Percentiles rank a stretch among this genome's conserved stretches.
These are phyloP conservation scores for Fusarium nelsonii DNA, from an alignment of 2,329 filamentous ascomycete genomes.

Conservation along the genomic window DNA sequence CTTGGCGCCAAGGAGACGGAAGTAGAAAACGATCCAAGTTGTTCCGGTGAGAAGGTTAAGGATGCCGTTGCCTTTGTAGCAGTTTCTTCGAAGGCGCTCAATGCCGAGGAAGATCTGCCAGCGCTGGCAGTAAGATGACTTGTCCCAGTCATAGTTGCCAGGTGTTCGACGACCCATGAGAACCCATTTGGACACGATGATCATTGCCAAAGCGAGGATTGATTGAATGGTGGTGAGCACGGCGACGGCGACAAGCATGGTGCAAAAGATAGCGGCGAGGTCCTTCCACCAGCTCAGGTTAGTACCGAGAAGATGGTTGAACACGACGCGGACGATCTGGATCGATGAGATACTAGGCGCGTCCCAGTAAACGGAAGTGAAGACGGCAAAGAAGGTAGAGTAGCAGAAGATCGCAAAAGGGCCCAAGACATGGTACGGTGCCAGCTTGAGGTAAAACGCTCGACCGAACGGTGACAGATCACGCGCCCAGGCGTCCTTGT, in stretches of 20 bases:
- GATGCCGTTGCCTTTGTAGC: conserved; percentile 6
- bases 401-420: conserved; percentile 9
- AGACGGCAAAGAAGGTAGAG: conserved; percentile 4
- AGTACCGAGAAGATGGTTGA: not conserved
- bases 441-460: conserved; percentile 14
- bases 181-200: conserved; percentile 7
- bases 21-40: conserved; percentile 4
- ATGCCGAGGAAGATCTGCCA: conserved; percentile 25
- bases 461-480: conserved; percentile 14
- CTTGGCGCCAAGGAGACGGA: conserved; percentile 9
- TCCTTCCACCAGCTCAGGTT: not conserved
- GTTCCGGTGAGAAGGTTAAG: not conserved
- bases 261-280: conserved; percentile 1
- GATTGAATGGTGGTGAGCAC: not conserved
- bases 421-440: not conserved
- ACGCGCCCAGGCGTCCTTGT: not conserved
- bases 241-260: not conserved
- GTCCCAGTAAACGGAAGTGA: conserved; percentile 5
- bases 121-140: conserved; percentile 16
- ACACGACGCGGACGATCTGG: conserved; percentile 4
- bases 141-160: conserved; percentile 24
- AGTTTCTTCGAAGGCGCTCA: not conserved
- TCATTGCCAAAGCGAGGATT: not conserved
- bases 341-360: conserved; percentile 11
- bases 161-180: conserved; percentile 7